Percentiles rank a stretch among this genome's conserved stretches.
phyloP scores from a whole-genome alignment of 768 basidiomycete genomes.

The Suillus paluster region DNA sequence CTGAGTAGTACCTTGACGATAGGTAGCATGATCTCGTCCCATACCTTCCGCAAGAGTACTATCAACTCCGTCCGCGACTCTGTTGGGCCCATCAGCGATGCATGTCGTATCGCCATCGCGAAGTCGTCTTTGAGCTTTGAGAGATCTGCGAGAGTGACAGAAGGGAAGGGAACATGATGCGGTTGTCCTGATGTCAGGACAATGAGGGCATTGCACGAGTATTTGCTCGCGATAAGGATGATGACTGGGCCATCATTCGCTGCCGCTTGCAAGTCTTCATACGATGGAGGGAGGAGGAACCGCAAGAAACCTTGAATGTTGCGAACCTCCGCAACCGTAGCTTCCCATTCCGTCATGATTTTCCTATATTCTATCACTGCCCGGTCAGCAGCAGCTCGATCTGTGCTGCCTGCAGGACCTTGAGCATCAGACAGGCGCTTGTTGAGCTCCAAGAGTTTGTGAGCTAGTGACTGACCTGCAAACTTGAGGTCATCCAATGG shows the following conservation, averaged over 20 bases:
- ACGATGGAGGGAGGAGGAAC: constrained; percentile 19
- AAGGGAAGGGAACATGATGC: constrained; percentile 13
- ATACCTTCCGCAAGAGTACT: too few relatives aligned
- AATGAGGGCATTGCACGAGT: constrained; percentile 17
- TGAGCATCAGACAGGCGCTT: neutral
- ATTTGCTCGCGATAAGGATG: constrained; percentile 14
- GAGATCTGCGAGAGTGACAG: constrained; percentile 8
- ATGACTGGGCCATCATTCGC: constrained; percentile 12
- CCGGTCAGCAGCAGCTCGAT: neutral
- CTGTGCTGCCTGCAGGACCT: neutral
- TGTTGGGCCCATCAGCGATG: neutral
- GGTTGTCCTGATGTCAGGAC: neutral
- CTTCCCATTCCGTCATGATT: constrained; percentile 9
- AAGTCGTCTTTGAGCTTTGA: too few relatives aligned
- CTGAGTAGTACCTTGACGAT: too few relatives aligned
- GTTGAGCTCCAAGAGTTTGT: neutral
- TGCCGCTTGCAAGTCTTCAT: constrained; percentile 17
- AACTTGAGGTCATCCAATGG: neutral
- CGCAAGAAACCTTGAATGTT: constrained; percentile 15
- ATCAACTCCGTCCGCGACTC: too few relatives aligned
- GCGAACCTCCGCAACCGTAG: constrained; percentile 12
- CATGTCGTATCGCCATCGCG: too few relatives aligned
- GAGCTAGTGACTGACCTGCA: neutral
- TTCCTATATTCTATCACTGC: constrained; percentile 10
- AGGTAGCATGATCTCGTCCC: too few relatives aligned